Evolutionary conservation across 192 early-diverging fungal species (phyloP).

Genomic region (Backusella sp.): DNA sequence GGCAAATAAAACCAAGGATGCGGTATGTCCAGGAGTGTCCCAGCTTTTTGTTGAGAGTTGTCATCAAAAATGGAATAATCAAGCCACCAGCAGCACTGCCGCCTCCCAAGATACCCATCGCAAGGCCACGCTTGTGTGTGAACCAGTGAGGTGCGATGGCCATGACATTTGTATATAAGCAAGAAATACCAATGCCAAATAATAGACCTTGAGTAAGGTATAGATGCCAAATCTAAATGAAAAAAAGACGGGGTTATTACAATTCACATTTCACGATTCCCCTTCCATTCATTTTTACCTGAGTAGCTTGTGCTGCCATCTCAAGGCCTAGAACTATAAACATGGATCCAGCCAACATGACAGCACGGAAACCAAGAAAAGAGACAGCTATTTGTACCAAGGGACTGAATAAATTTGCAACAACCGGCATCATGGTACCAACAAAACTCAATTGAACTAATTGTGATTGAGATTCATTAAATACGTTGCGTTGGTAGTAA

Average conservation of each 20-base stretch:
- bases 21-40: constrained; percentile 51
- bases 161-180: constrained; percentile 20
- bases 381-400: constrained; percentile 16
- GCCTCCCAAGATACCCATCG: constrained; percentile 50
- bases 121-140: constrained; percentile 50
- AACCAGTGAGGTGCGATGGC: constrained; percentile 56
- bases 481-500: constrained; percentile 22
- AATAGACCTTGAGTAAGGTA: constrained; percentile 57
- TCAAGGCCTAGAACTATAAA: constrained; percentile 6
- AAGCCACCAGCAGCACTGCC: constrained; percentile 76
- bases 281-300: too few relatives aligned
- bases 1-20: constrained; percentile 27
- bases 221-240: constrained; percentile 49
- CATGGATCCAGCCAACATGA: constrained; percentile 10
- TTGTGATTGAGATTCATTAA: constrained; percentile 9
- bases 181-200: constrained; percentile 45
- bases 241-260: too few relatives aligned
- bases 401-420: constrained; percentile 15
- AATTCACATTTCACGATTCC: too few relatives aligned
- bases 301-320: constrained; percentile 7
- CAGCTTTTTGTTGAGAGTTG: constrained; percentile 47
- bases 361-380: neutral
- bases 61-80: constrained; percentile 55
- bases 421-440: constrained; percentile 12
- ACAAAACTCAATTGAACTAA: constrained; percentile 21